Conservation (phyloP, 345 rosid species). For the Eucalyptus globulus region DNA sequence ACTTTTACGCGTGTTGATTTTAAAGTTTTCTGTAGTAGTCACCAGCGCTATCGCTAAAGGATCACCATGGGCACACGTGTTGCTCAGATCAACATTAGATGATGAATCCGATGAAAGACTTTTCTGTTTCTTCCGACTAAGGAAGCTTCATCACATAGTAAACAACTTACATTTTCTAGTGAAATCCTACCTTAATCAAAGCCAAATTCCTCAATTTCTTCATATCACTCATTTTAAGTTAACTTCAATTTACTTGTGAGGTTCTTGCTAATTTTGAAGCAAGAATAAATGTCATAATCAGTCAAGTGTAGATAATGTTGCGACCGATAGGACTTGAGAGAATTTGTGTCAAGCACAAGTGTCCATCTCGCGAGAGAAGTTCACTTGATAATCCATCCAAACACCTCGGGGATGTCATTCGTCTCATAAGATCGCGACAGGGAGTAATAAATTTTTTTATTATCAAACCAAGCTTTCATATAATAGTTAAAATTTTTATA, state of each 20-base stretch:
- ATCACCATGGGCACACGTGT: not conserved
- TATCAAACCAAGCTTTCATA: not conserved
- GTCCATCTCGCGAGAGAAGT: not conserved
- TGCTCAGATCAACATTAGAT: not conserved
- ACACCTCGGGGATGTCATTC: accelerated
- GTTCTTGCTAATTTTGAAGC: not conserved
- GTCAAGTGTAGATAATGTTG: not conserved
- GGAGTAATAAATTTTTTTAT: accelerated
- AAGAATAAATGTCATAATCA: not conserved
- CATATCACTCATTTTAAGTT: not conserved
- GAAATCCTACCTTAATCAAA: not conserved
- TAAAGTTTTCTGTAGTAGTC: not conserved
- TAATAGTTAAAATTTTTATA: not conserved
- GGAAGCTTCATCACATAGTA: not conserved
- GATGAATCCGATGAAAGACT: not conserved
- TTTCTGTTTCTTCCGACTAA: not conserved
- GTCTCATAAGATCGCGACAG: accelerated
- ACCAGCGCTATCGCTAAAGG: not conserved
- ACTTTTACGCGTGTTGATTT: not conserved
- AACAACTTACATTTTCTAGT: not conserved
- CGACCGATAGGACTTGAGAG: accelerated
- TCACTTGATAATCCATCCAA: not conserved
- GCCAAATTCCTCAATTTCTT: not conserved
- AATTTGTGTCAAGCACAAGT: not conserved
- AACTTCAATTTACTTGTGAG: not conserved